Evolutionary conservation across 345 rosid genomes (phyloP), one percentile per base, ranked within the genome.

Genomic region (Ceriops decandra): DNA sequence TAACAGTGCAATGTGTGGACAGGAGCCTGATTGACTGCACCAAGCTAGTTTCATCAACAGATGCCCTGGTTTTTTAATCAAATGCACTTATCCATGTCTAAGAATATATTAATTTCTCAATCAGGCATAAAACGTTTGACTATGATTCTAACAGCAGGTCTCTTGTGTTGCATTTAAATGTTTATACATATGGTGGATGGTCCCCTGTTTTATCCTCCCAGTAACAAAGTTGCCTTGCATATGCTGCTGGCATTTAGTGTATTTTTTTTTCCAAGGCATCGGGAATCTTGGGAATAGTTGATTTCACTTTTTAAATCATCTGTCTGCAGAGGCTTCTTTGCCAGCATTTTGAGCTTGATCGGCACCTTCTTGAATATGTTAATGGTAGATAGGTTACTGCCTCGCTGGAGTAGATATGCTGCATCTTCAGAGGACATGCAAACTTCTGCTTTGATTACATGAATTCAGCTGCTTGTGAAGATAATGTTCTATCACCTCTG

Each of bases 321-420:
- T 70, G 69, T 68, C 68, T 86, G 86, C 95, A 93, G 98, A 83
- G 73, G 76, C 91, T 85, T 63, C 82, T 90, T 57, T 70, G 77
- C 28, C 85, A 71, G 33, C 92, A 90, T 76, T 89, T 93, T 71
- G 97, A 86, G 79, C 95, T 93, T 9, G 97, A 93, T 66, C 73
- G 87, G 63, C 90, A 57, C 77, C 88, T 89, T 72, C 82, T 90
- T 66, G 90, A 86, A 73, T 90, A 90, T 60, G 83, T 86, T 33
- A 85, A 83, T 11, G 90, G 86, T 13, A 79, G 81, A 70, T 90
- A 87, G 85, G 73, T 63, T 33, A 33, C 36, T 7, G 9, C 36
- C 9, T 33, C 16, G 62, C 57, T 42, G 27, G 19, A 26, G 20
- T 42, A 47, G 16, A 42, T 7, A n/a, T 47, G 72, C 46, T 67